These are phyloP conservation scores for Aspergillus egyptiacus DNA, from an alignment of 495 filamentous ascomycete species.

Conservation along the genomic window DNA sequence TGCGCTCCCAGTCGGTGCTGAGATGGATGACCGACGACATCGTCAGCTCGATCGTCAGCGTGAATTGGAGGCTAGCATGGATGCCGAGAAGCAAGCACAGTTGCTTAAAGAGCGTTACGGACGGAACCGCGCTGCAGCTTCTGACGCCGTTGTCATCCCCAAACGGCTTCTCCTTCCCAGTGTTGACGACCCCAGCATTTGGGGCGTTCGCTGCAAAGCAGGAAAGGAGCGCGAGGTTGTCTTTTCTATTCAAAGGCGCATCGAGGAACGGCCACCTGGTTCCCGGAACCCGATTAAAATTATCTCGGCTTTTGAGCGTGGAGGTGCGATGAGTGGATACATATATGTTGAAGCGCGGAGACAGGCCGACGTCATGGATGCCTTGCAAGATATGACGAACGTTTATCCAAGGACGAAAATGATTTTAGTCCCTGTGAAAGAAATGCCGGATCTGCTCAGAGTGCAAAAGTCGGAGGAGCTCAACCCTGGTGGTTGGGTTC, in stretches of 20 bases:
- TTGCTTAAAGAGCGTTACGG: conserved; percentile 80
- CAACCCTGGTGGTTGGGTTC: conserved; percentile 84
- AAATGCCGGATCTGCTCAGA: conserved; percentile 93
- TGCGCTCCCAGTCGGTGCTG: conserved; percentile 70
- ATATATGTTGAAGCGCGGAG: conserved; percentile 89
- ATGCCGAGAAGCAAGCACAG: conserved; percentile 89
- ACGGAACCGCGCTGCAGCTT: conserved; percentile 52
- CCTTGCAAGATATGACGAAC: conserved; percentile 75
- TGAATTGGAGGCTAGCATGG: conserved; percentile 74
- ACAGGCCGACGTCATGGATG: conserved; percentile 75
- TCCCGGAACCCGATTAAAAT: conserved; percentile 73
- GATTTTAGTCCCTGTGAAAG: conserved; percentile 86
- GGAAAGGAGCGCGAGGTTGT: conserved; percentile 92
- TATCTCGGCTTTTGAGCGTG: conserved; percentile 84
- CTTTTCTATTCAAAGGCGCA: conserved; percentile 76
- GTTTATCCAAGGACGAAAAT: conserved; percentile 80
- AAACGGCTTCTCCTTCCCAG: conserved; percentile 84
- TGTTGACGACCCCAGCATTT: conserved; percentile 93
- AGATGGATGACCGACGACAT: conserved; percentile 85
- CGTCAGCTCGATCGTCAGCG: conserved; percentile 89
- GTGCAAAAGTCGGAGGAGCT: conserved; percentile 82
- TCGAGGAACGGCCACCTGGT: conserved; percentile 63
- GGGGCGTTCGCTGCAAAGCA: conserved; percentile 86
- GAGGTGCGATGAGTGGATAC: conserved; percentile 81
- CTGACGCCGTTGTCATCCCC: conserved; percentile 64